Evolutionary conservation across 1,284 basidiomycete genomes (phyloP), one percentile per base, ranked within the genome.

Genomic region (Entoloma clypeatum): DNA sequence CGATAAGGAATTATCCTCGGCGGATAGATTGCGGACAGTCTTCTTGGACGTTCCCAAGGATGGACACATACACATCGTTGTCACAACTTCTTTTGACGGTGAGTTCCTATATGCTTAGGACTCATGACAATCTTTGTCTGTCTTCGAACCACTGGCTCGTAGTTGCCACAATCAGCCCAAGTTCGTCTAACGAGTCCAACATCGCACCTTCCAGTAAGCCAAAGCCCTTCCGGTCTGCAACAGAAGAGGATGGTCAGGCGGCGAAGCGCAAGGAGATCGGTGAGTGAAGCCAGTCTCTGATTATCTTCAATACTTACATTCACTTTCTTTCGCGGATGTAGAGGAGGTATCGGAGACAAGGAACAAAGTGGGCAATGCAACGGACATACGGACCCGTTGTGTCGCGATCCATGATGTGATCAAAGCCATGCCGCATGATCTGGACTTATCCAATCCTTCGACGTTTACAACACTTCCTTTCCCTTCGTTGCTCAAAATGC

Each of bases 401-500:
- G 17, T 23, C 16, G 43, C 43, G 14, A 44, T 44, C 32, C 24
- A 44, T 40, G 11, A 38, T 30, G 33, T 28, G 8, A 43, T 43
- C 35, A 13, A 43, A 37, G 35, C 35, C 22, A 37, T 43, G 35
- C 41, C 27, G 2, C 19, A 43, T 32, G 18, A 38, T 37, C 39
- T 24, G 17, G 23, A 43, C 36, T 38, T 43, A 22, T 38, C 36
- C 9, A 24, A 43, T 31, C 41, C 36, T 40, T 25, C 42, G 14
- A 44, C 37, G 36, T 47, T 40, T 35, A 44, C 14, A 13, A 14
- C 5, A 22, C 36, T 47, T 39, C 41, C 45, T 35, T 47, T 28
- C 30, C 45, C 45, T 39, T 43, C 45, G 14, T 35, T 17, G 9
- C 41, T 47, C 13, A 16, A 11, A 36, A 47, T 47, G 16, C 45